phyloP scores from a whole-genome alignment of 495 filamentous ascomycete genomes.

The Darksidea phi region DNA sequence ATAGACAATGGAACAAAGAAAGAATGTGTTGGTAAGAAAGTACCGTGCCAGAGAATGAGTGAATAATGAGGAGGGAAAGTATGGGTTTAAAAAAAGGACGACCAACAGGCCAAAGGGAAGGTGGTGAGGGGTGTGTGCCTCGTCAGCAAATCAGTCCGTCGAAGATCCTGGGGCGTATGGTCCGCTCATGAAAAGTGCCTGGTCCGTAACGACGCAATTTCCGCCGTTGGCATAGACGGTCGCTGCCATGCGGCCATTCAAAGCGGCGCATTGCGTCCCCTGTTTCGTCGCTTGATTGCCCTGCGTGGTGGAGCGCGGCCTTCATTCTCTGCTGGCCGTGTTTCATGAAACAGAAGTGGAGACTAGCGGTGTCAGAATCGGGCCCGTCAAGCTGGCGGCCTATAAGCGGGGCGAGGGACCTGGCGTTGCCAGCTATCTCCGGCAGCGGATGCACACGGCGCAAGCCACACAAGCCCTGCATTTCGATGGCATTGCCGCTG shows the following conservation, averaged over 20 bases:
- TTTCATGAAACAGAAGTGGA: constrained; percentile 31
- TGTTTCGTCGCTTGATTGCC: constrained; percentile 8
- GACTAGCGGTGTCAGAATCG: constrained; percentile 22
- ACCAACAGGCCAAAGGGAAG: neutral
- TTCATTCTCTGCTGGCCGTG: constrained; percentile 9
- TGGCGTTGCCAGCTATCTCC: constrained; percentile 7
- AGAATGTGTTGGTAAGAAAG: constrained; percentile 18
- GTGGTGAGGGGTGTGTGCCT: constrained; percentile 9
- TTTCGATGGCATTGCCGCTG: neutral
- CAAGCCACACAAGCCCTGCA: constrained; percentile 27
- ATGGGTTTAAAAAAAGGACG: neutral
- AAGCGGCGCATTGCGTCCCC: constrained; percentile 2
- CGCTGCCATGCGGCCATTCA: constrained; percentile 4
- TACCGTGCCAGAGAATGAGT: neutral
- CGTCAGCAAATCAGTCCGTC: constrained; percentile 14
- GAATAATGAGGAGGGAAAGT: constrained; percentile 3
- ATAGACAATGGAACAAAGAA: constrained; percentile 4
- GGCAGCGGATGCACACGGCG: constrained; percentile 5
- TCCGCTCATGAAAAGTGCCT: constrained; percentile 15
- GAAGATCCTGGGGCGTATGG: neutral
- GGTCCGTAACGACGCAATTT: constrained; percentile 12
- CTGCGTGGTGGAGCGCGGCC: constrained; percentile 11
- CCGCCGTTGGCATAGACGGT: neutral
- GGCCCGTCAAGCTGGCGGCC: neutral
- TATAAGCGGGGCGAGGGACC: neutral